Evolutionary conservation across 768 basidiomycete genomes (phyloP).

Genomic region (Tricholoma sp.): DNA sequence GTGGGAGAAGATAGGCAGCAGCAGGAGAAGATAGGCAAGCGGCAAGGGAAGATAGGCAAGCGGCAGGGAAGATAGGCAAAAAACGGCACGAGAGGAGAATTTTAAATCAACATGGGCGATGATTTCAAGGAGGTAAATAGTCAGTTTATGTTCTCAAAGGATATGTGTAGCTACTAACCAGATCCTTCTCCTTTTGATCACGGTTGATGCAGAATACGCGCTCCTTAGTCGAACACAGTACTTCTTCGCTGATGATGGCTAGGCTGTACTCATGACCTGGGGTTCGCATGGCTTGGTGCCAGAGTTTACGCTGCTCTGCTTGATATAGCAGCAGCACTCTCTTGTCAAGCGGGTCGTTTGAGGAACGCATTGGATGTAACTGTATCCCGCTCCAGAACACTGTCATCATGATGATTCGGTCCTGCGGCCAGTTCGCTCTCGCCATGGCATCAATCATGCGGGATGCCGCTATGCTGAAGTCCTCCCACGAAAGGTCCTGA

Average conservation of each 20-base stretch:
- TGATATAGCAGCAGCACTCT: constrained; percentile 13
- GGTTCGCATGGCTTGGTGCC: constrained; percentile 5
- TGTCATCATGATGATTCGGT: constrained; percentile 7
- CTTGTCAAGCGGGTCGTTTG: constrained; percentile 5
- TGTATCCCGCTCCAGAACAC: constrained; percentile 10
- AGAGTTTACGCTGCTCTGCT: constrained; percentile 7
- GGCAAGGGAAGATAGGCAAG: too few relatives aligned
- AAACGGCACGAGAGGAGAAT: too few relatives aligned
- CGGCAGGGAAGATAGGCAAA: too few relatives aligned
- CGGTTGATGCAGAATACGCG: not conserved
- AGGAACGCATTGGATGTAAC: constrained; percentile 2
- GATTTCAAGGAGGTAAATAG: too few relatives aligned
- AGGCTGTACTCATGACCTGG: constrained; percentile 5
- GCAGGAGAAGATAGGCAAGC: too few relatives aligned
- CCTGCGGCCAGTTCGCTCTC: constrained; percentile 2
- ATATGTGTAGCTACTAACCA: too few relatives aligned
- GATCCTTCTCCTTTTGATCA: too few relatives aligned
- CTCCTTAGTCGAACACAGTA: not conserved
- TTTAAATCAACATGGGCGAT: too few relatives aligned
- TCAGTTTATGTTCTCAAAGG: too few relatives aligned
- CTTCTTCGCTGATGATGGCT: constrained; percentile 1
- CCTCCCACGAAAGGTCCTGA: constrained; percentile 5
- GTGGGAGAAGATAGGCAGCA: too few relatives aligned
- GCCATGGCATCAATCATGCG: constrained; percentile 8
- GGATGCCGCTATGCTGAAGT: constrained; percentile 8